Percentiles rank a stretch among this genome's conserved stretches.
Conservation (phyloP, 169 alveolate genomes). For the Ichthyophthirius multifiliis region DNA sequence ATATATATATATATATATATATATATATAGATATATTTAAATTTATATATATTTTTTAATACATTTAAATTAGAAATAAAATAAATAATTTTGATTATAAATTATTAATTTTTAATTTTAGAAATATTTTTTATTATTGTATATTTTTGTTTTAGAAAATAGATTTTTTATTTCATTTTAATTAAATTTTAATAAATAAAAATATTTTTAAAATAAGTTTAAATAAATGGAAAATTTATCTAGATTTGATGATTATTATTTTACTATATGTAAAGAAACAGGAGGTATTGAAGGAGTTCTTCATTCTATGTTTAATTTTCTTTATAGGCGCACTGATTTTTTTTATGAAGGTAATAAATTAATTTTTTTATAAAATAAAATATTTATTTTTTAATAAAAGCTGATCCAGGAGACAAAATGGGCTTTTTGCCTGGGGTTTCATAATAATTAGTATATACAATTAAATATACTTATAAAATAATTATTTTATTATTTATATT, state of each 20-base stretch:
- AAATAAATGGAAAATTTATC: neutral
- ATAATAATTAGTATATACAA: constrained; percentile 66
- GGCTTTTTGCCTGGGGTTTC: constrained; percentile 89
- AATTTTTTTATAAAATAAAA: neutral
- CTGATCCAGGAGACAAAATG: constrained; percentile 86
- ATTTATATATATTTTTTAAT: too few species aligned
- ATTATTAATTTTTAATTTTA: too few species aligned
- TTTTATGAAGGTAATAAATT: constrained; percentile 59
- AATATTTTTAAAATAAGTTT: neutral
- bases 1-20: too few species aligned
- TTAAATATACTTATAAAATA: neutral
- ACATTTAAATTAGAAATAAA: too few species aligned
- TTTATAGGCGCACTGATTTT: constrained; percentile 86
- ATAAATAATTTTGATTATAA: too few species aligned
- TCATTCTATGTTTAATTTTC: constrained; percentile 84
- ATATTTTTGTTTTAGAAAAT: too few species aligned
- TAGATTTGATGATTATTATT: constrained; percentile 74
- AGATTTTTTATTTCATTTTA: too few species aligned
- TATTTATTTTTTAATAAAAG: constrained; percentile 4
- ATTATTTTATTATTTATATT: neutral
- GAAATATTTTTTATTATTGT: too few species aligned
- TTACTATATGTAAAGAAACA: constrained; percentile 67
- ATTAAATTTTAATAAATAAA: neutral
- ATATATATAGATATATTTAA: too few species aligned
- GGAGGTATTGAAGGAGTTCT: constrained; percentile 86